These are phyloP conservation scores for Rubia tinctorum DNA, from an alignment of 305 asterid genomes.

Conservation along the genomic window DNA sequence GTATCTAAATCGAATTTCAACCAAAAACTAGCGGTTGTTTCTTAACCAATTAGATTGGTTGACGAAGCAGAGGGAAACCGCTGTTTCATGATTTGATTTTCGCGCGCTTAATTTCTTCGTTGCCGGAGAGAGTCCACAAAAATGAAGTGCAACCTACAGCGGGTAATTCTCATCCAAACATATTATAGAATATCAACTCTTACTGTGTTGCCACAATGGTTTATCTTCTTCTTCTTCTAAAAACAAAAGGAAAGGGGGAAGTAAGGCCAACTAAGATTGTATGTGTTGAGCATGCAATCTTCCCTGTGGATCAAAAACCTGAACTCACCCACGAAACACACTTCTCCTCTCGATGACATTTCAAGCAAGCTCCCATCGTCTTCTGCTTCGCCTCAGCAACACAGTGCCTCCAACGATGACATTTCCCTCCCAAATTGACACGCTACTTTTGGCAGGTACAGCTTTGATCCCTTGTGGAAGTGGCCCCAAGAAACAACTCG, in stretches of 20 bases:
- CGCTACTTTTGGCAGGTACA: conserved; percentile 61
- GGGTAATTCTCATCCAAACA: too few relatives aligned
- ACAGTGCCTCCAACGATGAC: too few relatives aligned
- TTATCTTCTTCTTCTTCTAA: too few relatives aligned
- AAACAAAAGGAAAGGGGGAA: too few relatives aligned
- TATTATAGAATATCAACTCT: too few relatives aligned
- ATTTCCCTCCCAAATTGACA: conserved; percentile 62
- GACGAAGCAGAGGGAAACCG: too few relatives aligned
- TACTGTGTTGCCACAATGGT: too few relatives aligned
- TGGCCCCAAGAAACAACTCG: conserved; percentile 64
- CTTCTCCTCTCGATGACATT: conserved; percentile 58
- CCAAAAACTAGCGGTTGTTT: neutral
- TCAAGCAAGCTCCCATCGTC: conserved; percentile 32
- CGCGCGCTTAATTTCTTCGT: neutral
- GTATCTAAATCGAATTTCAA: neutral
- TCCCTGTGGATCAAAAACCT: conserved; percentile 66
- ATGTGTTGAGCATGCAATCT: conserved; percentile 1
- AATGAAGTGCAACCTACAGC: too few relatives aligned
- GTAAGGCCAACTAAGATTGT: neutral
- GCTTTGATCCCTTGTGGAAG: conserved; percentile 56
- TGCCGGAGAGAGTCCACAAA: neutral
- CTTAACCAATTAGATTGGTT: too few relatives aligned
- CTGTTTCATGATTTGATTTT: neutral
- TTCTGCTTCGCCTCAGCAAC: conserved; percentile 52
- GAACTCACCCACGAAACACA: conserved; percentile 61